Percentiles rank a stretch among this genome's conserved stretches.
These are phyloP conservation scores for Trametes punicea DNA, from an alignment of 768 basidiomycete genomes.

Conservation along the genomic window DNA sequence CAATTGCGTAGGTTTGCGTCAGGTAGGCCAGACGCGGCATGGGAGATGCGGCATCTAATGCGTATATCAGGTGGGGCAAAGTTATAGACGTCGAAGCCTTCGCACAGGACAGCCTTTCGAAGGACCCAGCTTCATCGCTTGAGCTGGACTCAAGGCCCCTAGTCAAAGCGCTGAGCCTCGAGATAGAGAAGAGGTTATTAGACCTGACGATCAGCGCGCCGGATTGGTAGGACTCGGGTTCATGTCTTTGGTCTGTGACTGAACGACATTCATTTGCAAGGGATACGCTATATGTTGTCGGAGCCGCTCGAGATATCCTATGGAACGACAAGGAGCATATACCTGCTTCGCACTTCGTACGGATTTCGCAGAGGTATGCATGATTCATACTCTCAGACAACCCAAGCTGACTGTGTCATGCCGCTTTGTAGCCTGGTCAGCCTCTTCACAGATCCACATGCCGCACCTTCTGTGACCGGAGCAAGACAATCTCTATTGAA, in stretches of 20 bases:
- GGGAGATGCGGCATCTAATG: background rate
- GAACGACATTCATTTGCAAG: constrained; percentile 35
- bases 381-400: background rate
- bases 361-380: constrained; percentile 83
- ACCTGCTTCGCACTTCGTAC: constrained; percentile 70
- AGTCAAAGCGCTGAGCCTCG: constrained; percentile 79
- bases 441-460: constrained; percentile 65
- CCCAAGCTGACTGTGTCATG: background rate
- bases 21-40: constrained; percentile 23
- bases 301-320: constrained; percentile 86
- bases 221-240: constrained; percentile 70
- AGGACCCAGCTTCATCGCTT: constrained; percentile 36
- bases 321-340: constrained; percentile 71
- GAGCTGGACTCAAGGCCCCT: constrained; percentile 55
- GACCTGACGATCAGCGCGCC: constrained; percentile 85
- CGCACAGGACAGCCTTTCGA: constrained; percentile 67
- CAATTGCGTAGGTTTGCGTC: constrained; percentile 55
- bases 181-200: constrained; percentile 64
- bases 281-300: constrained; percentile 83
- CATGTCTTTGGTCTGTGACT: background rate
- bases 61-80: constrained; percentile 61
- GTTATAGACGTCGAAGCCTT: constrained; percentile 75
- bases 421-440: constrained; percentile 62
- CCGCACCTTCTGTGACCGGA: constrained; percentile 50
- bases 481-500: constrained; percentile 68